Conservation (phyloP, 2,329 filamentous ascomycete genomes). For the Didymella pinodella region DNA sequence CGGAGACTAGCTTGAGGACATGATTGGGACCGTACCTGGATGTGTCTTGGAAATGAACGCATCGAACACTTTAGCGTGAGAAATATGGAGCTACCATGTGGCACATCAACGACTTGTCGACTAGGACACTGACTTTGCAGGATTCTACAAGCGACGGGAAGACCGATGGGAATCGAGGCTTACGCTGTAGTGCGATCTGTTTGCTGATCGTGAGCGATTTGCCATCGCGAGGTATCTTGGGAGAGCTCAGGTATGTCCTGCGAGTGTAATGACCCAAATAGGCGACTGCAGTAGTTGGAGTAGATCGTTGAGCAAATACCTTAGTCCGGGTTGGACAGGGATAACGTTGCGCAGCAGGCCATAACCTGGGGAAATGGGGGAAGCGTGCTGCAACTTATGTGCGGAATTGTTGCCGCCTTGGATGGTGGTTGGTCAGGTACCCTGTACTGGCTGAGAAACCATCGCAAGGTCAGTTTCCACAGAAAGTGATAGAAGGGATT, state of each 20-base stretch:
- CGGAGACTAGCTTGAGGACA: not conserved
- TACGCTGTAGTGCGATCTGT: not conserved
- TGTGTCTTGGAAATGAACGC: not conserved
- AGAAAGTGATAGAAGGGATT: no score
- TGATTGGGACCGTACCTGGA: not conserved
- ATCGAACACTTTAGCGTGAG: not conserved
- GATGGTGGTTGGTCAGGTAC: not conserved
- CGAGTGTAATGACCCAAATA: not conserved
- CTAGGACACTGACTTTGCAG: not conserved
- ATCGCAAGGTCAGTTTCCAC: no score
- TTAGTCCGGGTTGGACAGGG: not conserved
- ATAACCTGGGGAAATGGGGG: not conserved
- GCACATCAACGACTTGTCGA: not conserved
- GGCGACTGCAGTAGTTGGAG: not conserved
- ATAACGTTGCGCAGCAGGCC: not conserved
- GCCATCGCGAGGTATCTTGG: not conserved
- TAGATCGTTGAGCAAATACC: not conserved
- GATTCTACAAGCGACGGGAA: not conserved
- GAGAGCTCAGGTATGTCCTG: not conserved
- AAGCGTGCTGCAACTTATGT: not conserved
- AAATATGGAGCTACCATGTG: conserved; percentile 5
- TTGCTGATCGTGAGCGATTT: not conserved
- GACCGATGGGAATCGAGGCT: not conserved
- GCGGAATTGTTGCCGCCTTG: not conserved
- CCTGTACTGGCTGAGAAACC: not conserved